These are phyloP conservation scores for Nicotiana undulata DNA, from an alignment of 257 asterid species.

Conservation along the genomic window DNA sequence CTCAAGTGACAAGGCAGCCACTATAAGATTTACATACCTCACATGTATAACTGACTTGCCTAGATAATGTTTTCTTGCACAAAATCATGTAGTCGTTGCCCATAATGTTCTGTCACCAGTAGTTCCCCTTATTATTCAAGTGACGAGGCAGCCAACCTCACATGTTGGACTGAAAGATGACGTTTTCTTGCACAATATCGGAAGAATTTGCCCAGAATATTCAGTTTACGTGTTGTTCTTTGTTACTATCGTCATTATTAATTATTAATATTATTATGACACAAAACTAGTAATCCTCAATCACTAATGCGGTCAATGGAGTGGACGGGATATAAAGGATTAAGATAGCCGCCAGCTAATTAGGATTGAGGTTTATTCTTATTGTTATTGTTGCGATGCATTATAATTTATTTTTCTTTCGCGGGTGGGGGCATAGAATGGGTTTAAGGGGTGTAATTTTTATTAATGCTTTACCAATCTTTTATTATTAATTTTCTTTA, in stretches of 20 bases:
- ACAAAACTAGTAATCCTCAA: no score
- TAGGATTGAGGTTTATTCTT: background rate
- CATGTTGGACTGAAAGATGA: no score
- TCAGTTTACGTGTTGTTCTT: background rate
- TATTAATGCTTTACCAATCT: background rate
- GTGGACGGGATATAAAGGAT: no score
- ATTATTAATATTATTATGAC: no score
- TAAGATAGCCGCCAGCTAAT: no score
- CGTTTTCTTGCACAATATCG: no score
- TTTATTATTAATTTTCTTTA: background rate
- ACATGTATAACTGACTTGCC: background rate
- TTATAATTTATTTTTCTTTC: background rate
- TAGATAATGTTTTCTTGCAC: background rate
- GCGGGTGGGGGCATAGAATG: background rate
- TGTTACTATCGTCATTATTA: no score
- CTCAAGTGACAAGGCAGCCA: background rate
- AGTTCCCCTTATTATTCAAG: background rate
- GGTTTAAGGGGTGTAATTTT: background rate
- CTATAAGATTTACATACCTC: background rate
- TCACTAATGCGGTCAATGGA: no score
- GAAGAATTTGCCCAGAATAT: background rate
- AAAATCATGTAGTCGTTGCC: background rate
- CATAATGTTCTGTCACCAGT: background rate
- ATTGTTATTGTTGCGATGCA: background rate
- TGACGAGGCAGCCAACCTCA: no score